These are phyloP conservation scores for Yamadazyma phyllophila DNA, from an alignment of 805 yeast genomes.

Conservation along the genomic window DNA sequence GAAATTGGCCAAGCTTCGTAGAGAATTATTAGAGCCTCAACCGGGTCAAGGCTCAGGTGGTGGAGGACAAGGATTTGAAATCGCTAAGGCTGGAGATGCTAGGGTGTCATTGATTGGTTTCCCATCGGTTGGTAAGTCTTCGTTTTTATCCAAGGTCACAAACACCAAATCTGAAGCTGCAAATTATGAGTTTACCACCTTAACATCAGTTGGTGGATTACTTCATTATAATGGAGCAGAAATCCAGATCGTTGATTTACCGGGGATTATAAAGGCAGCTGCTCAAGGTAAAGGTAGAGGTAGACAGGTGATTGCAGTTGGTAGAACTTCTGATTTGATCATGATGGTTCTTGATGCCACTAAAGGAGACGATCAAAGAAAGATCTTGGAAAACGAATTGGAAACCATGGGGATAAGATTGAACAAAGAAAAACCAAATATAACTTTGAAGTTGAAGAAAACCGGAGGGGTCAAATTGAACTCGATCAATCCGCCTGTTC, in stretches of 20 bases:
- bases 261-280: constrained; percentile 97
- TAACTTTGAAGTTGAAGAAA: constrained; percentile 72
- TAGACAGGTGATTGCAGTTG: constrained; percentile 93
- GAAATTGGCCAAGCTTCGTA: constrained; percentile 86
- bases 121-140: constrained; percentile 97
- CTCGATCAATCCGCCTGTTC: constrained; percentile 75
- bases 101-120: constrained; percentile 93
- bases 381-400: constrained; percentile 80
- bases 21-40: constrained; percentile 88
- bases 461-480: constrained; percentile 91
- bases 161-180: constrained; percentile 95
- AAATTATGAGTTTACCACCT: constrained; percentile 90
- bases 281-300: constrained; percentile 98
- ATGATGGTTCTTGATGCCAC: constrained; percentile 96
- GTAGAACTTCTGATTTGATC: constrained; percentile 89
- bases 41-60: constrained; percentile 72
- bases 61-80: constrained; percentile 89
- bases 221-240: constrained; percentile 95
- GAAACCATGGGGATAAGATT: constrained; percentile 93
- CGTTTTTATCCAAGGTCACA: constrained; percentile 83
- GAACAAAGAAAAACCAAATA: constrained; percentile 78
- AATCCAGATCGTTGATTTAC: constrained; percentile 94
- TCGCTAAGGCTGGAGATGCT: constrained; percentile 93
- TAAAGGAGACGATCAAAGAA: constrained; percentile 85
- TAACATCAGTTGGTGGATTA: constrained; percentile 96